A percentile compares a stretch with the other conserved stretches of the same genome.
Conservation (phyloP, 805 yeast species). For the Hanseniaspora nectarophila region DNA sequence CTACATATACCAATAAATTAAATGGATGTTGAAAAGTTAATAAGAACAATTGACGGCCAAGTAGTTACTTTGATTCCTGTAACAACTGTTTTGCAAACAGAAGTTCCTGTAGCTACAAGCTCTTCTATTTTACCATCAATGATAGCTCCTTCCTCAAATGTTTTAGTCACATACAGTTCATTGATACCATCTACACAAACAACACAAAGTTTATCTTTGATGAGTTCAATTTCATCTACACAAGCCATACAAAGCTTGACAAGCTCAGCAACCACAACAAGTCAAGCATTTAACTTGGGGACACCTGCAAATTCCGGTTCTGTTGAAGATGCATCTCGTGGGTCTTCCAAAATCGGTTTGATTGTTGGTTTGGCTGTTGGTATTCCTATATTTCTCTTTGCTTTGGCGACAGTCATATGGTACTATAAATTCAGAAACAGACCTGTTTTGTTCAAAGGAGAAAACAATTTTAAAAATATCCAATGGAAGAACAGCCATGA, state of each 20-base stretch:
- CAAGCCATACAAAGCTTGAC: too few relatives aligned
- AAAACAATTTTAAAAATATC: background rate
- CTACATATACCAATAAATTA: too few relatives aligned
- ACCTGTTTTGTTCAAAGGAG: background rate
- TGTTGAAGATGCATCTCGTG: background rate
- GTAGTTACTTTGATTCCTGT: background rate
- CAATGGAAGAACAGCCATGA: background rate
- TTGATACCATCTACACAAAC: background rate
- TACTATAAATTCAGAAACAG: background rate
- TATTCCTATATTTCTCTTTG: background rate
- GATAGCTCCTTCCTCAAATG: background rate
- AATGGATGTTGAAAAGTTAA: background rate
- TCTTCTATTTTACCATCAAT: background rate
- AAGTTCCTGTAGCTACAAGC: background rate
- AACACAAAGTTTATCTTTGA: too few relatives aligned
- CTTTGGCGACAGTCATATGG: background rate
- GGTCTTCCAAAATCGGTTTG: background rate
- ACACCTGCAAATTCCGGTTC: background rate
- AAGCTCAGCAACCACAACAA: background rate
- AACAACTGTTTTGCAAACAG: background rate
- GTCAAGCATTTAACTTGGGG: background rate
- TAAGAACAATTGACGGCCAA: constrained; percentile 1
- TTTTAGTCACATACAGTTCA: background rate
- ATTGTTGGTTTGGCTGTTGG: constrained; percentile 8
- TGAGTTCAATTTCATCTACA: too few relatives aligned